phyloP scores from a whole-genome alignment of 1,284 basidiomycete species.

The Pseudozyma sp. region DNA sequence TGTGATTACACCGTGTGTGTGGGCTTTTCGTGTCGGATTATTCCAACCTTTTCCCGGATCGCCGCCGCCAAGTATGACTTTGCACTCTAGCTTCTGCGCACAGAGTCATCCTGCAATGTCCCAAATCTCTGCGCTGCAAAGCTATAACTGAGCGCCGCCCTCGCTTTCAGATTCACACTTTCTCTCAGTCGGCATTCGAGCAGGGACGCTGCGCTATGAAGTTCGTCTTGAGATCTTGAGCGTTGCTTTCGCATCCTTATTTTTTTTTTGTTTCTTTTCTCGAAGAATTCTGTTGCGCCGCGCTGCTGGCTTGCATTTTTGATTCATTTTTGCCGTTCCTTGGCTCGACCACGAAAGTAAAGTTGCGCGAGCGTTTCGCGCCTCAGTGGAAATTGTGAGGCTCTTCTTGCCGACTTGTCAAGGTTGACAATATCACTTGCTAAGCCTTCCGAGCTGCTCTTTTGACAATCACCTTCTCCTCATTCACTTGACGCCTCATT shows the following conservation, averaged over 20 bases:
- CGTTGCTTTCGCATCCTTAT: not conserved
- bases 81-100: not conserved
- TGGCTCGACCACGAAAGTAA: constrained; percentile 1
- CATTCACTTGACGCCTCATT: no score
- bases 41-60: constrained; percentile 3
- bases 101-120: no score
- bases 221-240: no score
- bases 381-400: not conserved
- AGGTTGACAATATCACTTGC: not conserved
- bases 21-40: constrained; percentile 3
- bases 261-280: not conserved
- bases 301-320: not conserved
- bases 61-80: not conserved
- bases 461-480: not conserved
- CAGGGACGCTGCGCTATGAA: no score
- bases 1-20: constrained; percentile 5
- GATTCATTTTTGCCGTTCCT: not conserved
- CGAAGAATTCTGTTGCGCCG: not conserved
- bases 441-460: not conserved
- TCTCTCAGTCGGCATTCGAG: no score
- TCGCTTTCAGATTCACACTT: no score
- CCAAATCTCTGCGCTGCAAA: no score
- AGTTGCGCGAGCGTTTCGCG: constrained; percentile 1
- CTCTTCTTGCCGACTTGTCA: not conserved
- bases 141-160: no score